Conservation (phyloP, 306 rosid species). For the Delonix regia region DNA sequence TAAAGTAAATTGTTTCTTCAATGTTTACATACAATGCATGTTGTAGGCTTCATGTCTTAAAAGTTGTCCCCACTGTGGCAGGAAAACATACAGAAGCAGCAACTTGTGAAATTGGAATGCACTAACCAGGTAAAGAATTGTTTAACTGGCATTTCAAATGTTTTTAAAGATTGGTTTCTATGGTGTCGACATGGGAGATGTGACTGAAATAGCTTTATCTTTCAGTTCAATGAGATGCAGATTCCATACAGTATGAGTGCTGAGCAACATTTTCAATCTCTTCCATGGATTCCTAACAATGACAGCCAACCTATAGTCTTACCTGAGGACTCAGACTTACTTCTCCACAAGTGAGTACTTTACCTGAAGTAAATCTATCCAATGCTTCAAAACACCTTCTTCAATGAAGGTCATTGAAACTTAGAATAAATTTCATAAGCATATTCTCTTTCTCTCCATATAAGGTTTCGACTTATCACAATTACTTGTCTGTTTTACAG, state of each 20-base stretch:
- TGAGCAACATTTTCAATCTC: slow-evolving; percentile 77
- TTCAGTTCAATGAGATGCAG: slow-evolving; percentile 75
- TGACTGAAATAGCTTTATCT: slow-evolving; percentile 25
- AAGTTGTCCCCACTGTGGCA: slow-evolving; percentile 14
- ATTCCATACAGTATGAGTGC: slow-evolving; percentile 66
- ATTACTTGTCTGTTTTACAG: slow-evolving; percentile 39
- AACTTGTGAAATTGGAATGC: slow-evolving; percentile 70
- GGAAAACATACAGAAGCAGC: slow-evolving; percentile 78
- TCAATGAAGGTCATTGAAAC: neutral
- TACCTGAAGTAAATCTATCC: neutral
- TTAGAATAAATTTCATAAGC: too few relatives aligned
- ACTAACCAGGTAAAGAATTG: slow-evolving; percentile 68
- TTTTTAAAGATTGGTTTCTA: neutral
- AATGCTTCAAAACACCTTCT: neutral
- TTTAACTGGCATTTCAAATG: neutral
- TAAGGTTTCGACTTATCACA: slow-evolving; percentile 3
- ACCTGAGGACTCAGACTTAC: slow-evolving; percentile 72
- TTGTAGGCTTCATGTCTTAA: slow-evolving; percentile 1
- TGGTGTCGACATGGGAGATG: neutral
- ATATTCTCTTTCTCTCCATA: neutral
- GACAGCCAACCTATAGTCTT: slow-evolving; percentile 53
- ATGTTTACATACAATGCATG: neutral
- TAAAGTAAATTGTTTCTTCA: neutral
- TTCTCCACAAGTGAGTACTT: slow-evolving; percentile 61
- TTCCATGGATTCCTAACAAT: slow-evolving; percentile 66